Conservation (phyloP, 139 green algal genomes). For the Tetradesmus lagerheimii region DNA sequence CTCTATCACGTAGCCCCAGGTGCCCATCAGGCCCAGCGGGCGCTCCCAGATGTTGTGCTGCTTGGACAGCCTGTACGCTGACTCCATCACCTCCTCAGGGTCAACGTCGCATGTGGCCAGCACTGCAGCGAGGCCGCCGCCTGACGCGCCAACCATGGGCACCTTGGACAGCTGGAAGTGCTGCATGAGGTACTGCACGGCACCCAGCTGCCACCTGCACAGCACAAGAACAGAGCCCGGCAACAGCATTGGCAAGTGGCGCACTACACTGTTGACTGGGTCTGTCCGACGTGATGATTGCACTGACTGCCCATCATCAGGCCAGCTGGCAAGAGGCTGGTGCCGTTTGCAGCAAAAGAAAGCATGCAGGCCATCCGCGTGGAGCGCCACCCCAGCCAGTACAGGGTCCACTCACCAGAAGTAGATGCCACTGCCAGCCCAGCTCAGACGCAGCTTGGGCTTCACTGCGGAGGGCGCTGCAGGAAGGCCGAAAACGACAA, state of each 20-base stretch:
- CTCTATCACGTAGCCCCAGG: conserved; percentile 64
- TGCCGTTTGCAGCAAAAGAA: no score
- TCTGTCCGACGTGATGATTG: no score
- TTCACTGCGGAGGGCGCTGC: background rate
- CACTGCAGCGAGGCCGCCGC: conserved; percentile 61
- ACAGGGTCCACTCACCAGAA: conserved; percentile 44
- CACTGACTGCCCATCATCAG: no score
- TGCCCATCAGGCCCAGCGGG: conserved; percentile 59
- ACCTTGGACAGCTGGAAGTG: conserved; percentile 65
- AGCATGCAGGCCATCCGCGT: no score
- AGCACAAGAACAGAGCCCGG: background rate
- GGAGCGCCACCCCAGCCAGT: no score
- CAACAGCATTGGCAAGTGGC: background rate
- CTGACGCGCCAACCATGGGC: conserved; percentile 65
- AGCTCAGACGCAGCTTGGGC: conserved; percentile 30
- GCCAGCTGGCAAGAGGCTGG: no score
- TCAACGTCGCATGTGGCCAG: conserved; percentile 59
- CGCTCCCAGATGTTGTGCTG: conserved; percentile 67
- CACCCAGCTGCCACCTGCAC: conserved; percentile 53
- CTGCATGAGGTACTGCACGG: conserved; percentile 69
- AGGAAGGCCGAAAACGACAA: background rate
- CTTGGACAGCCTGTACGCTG: conserved; percentile 61
- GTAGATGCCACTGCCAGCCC: conserved; percentile 52
- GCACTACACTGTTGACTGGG: no score
- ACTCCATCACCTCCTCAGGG: conserved; percentile 56